These are phyloP conservation scores for Spatholobus suberectus DNA, from an alignment of 306 rosid species.

Conservation along the genomic window DNA sequence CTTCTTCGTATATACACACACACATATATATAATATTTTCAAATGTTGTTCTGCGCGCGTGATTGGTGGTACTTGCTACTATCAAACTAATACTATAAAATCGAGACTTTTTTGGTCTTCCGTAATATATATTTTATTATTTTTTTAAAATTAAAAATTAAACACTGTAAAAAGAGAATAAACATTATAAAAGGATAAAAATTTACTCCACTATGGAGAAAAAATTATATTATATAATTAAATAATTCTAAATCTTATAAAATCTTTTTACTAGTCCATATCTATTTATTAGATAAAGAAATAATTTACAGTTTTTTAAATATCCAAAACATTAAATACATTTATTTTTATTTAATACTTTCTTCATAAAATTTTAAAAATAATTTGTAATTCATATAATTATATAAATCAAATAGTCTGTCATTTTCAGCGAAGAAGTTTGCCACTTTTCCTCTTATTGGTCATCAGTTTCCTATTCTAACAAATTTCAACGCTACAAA, in stretches of 20 bases:
- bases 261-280: not conserved
- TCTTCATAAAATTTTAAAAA: not conserved
- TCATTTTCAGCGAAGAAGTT: conserved; percentile 10
- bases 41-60: not conserved
- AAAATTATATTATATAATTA: not conserved
- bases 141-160: not conserved
- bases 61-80: not conserved
- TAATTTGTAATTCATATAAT: not conserved
- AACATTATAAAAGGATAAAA: not conserved
- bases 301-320: not conserved
- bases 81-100: not conserved
- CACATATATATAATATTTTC: too few relatives aligned
- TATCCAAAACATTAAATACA: too few relatives aligned
- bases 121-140: too few relatives aligned
- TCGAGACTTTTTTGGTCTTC: not conserved
- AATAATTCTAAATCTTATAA: not conserved
- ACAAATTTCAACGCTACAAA: not conserved
- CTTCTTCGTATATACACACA: too few relatives aligned
- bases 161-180: not conserved
- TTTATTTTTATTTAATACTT: not conserved
- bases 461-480: not conserved
- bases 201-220: not conserved
- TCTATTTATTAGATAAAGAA: not conserved
- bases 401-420: not conserved
- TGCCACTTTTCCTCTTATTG: not conserved